Conservation (phyloP, 1,284 basidiomycete species). For the Ceratobasidium sp. region DNA sequence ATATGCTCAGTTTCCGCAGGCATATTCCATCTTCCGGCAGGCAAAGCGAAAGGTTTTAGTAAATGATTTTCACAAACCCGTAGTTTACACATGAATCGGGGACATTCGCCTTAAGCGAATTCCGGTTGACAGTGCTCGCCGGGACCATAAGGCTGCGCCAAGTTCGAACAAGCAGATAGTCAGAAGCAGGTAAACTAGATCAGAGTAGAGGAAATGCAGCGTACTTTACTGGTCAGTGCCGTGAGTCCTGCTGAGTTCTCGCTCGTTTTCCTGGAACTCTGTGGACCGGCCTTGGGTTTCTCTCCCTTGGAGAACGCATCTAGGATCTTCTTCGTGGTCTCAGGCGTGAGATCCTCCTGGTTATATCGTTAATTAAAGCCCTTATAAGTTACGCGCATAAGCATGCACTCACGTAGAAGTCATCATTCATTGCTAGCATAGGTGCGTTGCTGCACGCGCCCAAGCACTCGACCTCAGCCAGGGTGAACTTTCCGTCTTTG, state of each 20-base stretch:
- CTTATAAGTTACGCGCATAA: background rate
- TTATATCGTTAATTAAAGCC: constrained; percentile 31
- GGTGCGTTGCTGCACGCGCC: constrained; percentile 99
- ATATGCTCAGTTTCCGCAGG: no score
- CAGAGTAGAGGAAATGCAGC: constrained; percentile 47
- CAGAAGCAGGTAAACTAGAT: constrained; percentile 46
- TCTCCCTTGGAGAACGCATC: constrained; percentile 86
- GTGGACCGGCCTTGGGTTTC: constrained; percentile 92
- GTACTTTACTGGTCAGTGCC: constrained; percentile 81
- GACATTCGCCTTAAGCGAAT: no score
- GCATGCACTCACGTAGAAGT: constrained; percentile 84
- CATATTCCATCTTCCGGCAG: no score
- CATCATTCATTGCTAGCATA: constrained; percentile 96
- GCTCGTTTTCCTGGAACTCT: constrained; percentile 84
- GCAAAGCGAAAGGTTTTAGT: no score
- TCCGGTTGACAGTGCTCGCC: constrained; percentile 90
- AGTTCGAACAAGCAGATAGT: no score
- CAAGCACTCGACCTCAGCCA: constrained; percentile 98
- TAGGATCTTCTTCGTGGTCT: constrained; percentile 88
- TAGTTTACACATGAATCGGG: no score
- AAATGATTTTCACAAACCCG: no score
- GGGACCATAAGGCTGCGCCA: constrained; percentile 86
- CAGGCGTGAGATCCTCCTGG: constrained; percentile 98
- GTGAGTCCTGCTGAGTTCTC: constrained; percentile 93
- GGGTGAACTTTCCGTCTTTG: constrained; percentile 94